A percentile compares a stretch with the other conserved stretches of the same genome.
Evolutionary conservation across 305 asterid genomes (phyloP).

Genomic region (Plantago coronopus): DNA sequence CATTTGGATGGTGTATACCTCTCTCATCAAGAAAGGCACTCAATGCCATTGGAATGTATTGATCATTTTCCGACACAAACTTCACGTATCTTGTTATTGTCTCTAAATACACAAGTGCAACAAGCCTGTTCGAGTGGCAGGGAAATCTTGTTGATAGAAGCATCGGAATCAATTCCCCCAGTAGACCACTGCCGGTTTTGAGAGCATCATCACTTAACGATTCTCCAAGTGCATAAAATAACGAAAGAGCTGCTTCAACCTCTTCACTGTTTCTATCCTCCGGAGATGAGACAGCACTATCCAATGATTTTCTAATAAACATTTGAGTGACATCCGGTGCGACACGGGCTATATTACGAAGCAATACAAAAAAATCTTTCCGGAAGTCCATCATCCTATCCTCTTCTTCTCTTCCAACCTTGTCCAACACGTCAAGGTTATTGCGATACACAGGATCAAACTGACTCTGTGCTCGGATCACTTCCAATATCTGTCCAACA

Average conservation of each 20-base stretch:
- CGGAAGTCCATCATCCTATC: constrained; percentile 88
- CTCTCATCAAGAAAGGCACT: constrained; percentile 92
- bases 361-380: constrained; percentile 71
- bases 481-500: constrained; percentile 77
- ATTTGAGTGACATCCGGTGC: constrained; percentile 81
- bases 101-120: constrained; percentile 84
- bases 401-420: constrained; percentile 85
- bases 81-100: constrained; percentile 79
- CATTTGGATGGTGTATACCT: constrained; percentile 86
- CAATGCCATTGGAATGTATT: constrained; percentile 65
- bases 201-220: constrained; percentile 65
- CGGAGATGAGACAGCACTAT: constrained; percentile 53
- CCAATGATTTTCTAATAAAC: constrained; percentile 75
- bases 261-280: constrained; percentile 78
- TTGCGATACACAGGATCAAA: constrained; percentile 69
- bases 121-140: constrained; percentile 84
- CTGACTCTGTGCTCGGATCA: constrained; percentile 55
- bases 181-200: constrained; percentile 61
- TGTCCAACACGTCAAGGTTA: constrained; percentile 63
- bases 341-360: constrained; percentile 77
- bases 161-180: constrained; percentile 69
- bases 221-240: constrained; percentile 85
- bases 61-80: constrained; percentile 73
- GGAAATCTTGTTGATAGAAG: constrained; percentile 84
- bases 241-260: constrained; percentile 92